Evolutionary conservation across 2,329 filamentous ascomycete genomes (phyloP), one percentile per base, ranked within the genome.

Genomic region (Hypomyces rosellus): DNA sequence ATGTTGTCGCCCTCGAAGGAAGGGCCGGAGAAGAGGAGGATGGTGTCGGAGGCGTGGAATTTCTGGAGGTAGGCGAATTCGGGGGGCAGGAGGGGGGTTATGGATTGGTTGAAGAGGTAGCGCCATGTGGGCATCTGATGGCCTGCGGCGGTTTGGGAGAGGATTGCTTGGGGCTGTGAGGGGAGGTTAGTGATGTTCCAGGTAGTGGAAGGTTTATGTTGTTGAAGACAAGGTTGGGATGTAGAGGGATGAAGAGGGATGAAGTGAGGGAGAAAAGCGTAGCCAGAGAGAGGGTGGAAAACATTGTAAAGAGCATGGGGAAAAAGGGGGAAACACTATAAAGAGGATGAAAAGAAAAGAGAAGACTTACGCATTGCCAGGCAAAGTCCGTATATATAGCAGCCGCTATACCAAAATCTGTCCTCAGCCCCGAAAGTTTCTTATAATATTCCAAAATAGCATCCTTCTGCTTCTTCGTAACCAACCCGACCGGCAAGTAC

Each of bases 341-440:
- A 20, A 20, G 20, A 20, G 20, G 20, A 20, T 20, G 20, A 20
- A 20, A 5, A 20, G 20, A 20, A 5, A 20, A 30, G 8, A 11
- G 25, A 11, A 30, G 4, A 58, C 60, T 54, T 58, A 62, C 61
- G 48, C 59, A 63, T 45, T 61, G 56, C 55, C 54, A 61, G 11
- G 59, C 11, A n/a, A 55, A 61, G 22, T 64, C 63, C 2, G 60
- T 64, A 7, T 58, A 58, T 4, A 64, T 61, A 11, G 58, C 58
- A 1, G 59, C 45, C 1, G 58, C 59, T 8, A 62, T 11, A 7
- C 64, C 63, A 53, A 63, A 64, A 3, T 61, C 53, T 3, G 46
- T 53, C 22, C 48, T 25, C 9, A 61, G 8, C 11, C 34, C 22
- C 1, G 50, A 15, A 16, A 56, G 51, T 1, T 30, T 48, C 12